Conservation (phyloP, 306 rosid species). For the Urtica urens region DNA sequence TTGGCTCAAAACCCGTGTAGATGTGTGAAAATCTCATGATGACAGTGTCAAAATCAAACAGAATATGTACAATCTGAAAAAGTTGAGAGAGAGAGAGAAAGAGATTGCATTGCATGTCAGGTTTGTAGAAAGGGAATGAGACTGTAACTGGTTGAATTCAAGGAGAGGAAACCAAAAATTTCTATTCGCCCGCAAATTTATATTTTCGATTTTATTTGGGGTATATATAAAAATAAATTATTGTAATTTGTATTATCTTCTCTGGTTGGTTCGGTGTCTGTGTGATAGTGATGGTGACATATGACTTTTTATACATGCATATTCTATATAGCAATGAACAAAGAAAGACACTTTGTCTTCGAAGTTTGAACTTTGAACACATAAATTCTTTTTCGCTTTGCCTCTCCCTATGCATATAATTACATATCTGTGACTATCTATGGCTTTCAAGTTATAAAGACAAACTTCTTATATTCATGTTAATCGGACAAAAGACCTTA, state of each 20-base stretch:
- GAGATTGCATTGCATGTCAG: conserved; percentile 12
- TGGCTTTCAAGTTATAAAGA: too few species aligned
- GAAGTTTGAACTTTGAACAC: not conserved
- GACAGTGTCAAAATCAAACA: conserved; percentile 81
- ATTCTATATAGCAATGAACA: not conserved
- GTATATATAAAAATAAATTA: not conserved
- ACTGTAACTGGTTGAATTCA: conserved; percentile 43
- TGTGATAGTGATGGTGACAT: conserved; percentile 5
- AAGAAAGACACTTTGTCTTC: not conserved
- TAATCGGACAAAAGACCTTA: too few species aligned
- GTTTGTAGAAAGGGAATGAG: conserved; percentile 35
- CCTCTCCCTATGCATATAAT: too few species aligned
- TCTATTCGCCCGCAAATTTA: conserved; percentile 19
- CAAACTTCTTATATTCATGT: too few species aligned
- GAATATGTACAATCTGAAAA: conserved; percentile 54
- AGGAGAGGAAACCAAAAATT: conserved; percentile 33
- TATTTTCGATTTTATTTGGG: not conserved
- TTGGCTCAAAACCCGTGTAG: conserved; percentile 25
- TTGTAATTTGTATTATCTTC: not conserved
- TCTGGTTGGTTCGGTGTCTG: not conserved
- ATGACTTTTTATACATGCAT: not conserved
- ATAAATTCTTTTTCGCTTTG: not conserved
- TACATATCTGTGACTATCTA: too few species aligned
- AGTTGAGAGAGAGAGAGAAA: conserved; percentile 28
- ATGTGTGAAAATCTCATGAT: conserved; percentile 88